phyloP scores from a whole-genome alignment of 768 basidiomycete species.

The Russula abietina region DNA sequence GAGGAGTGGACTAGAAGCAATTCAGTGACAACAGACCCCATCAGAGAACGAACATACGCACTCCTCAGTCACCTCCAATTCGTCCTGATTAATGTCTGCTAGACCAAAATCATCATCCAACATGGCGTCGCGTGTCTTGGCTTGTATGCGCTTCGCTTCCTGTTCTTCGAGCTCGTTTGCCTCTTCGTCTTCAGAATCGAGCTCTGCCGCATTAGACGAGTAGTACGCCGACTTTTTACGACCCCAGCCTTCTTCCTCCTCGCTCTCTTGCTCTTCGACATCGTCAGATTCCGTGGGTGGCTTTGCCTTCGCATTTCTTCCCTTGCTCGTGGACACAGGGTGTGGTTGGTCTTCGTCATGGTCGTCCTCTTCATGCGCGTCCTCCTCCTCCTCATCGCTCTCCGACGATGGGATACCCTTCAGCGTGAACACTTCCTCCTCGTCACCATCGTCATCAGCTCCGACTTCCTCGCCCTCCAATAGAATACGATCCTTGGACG shows the following conservation, averaged over 20 bases:
- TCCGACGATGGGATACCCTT: conserved; percentile 46
- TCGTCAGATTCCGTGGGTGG: conserved; percentile 24
- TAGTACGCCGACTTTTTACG: conserved; percentile 76
- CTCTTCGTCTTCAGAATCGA: conserved; percentile 86
- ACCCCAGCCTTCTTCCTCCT: conserved; percentile 77
- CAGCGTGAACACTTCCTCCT: conserved; percentile 79
- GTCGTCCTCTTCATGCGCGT: conserved; percentile 36
- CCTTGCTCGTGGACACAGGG: conserved; percentile 27
- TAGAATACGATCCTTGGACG: conserved; percentile 67
- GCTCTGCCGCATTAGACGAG: conserved; percentile 71
- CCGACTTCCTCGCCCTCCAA: conserved; percentile 53
- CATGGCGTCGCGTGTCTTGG: conserved; percentile 65
- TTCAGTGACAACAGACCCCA: not conserved
- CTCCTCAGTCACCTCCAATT: conserved; percentile 27
- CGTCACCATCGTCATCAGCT: conserved; percentile 52
- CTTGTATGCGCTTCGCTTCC: conserved; percentile 76
- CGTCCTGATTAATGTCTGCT: conserved; percentile 46
- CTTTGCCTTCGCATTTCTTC: conserved; percentile 27
- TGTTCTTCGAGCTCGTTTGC: conserved; percentile 82
- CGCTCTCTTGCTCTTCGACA: conserved; percentile 29
- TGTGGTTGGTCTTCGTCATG: conserved; percentile 23
- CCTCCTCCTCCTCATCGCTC: conserved; percentile 43
- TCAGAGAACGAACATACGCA: conserved; percentile 1
- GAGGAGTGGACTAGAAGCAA: conserved; percentile 32
- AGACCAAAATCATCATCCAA: conserved; percentile 81